Percentiles rank a stretch among this genome's conserved stretches.
phyloP scores from a whole-genome alignment of 768 basidiomycete species.

The Tricholoma sp. region DNA sequence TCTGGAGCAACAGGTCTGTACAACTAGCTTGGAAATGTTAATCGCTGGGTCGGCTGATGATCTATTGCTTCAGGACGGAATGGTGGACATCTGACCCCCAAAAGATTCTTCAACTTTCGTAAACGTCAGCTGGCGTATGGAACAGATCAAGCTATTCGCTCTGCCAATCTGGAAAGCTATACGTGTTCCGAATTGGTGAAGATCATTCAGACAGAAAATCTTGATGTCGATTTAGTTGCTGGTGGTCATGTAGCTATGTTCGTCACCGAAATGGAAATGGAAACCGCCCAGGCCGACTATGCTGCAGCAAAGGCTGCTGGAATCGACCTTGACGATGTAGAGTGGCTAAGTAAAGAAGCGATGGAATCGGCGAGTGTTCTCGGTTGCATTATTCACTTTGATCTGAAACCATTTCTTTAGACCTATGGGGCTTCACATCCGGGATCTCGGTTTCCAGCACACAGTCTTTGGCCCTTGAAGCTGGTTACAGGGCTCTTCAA shows the following conservation, averaged over 20 bases:
- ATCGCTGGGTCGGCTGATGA: not conserved
- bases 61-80: conserved; percentile 51
- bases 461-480: conserved; percentile 80
- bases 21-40: not conserved
- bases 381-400: not conserved
- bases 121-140: conserved; percentile 36
- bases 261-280: conserved; percentile 40
- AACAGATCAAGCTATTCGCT: conserved; percentile 47
- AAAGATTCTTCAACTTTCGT: conserved; percentile 41
- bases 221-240: conserved; percentile 58
- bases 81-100: conserved; percentile 68
- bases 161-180: conserved; percentile 52
- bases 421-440: conserved; percentile 46
- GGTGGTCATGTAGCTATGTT: conserved; percentile 50
- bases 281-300: conserved; percentile 36
- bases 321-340: conserved; percentile 35
- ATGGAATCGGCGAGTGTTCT: conserved; percentile 38
- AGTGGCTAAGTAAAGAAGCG: conserved; percentile 43
- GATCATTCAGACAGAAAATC: conserved; percentile 40
- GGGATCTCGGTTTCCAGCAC: conserved; percentile 43
- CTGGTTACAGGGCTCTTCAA: conserved; percentile 65
- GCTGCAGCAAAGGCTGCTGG: conserved; percentile 51
- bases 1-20: conserved; percentile 71
- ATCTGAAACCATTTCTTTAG: conserved; percentile 15
- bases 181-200: conserved; percentile 43